Evolutionary conservation across 2,329 filamentous ascomycete genomes (phyloP), one percentile per base, ranked within the genome.

Genomic region (Fusarium austroafricanum): DNA sequence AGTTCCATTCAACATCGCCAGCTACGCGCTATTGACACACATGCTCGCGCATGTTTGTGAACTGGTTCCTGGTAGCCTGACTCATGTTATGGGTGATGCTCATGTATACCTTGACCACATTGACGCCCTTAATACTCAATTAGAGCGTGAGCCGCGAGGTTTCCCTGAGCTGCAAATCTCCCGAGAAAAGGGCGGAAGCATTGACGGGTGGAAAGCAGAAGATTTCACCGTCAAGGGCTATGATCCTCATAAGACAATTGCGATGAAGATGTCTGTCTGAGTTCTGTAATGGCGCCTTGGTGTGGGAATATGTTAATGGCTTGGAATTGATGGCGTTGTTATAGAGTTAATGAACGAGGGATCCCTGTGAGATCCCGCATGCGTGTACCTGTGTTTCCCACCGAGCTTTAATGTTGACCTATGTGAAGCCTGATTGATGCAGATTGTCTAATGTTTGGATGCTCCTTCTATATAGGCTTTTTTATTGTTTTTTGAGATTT

Each of bases 31-130:
- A 57, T 83, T 99, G 39, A 97, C 94, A 40, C 94, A 98, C 79
- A 98, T 99, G 91, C 82, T 99, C 45, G 95, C 96, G 1, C 90
- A 94, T 76, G 93, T 92, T 12, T 94, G 92, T 75, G 90, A 94
- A 71, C 80, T 99, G 55, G 87, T 92, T 1, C 94, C 96, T 0
- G 96, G 95, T 0, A 95, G 88, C 51, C 85, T 99, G 65, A 96
- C 94, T 38, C 96, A 98, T 79, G 94, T 94, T 47, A 97, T 99
- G 94, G 96, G 96, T 15, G 96, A 99, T 79, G 93, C 95, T n/a
- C 96, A 99, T 79, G 90, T 99, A 2, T 99, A 99, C 79, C 81
- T 91, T 10, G 95, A 99, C 78, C 96, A 99, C 78, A 87, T 97
- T 10, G 94, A 97, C 54, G 94, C 96, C 14, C 83, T 99, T 59